Evolutionary conservation across 495 filamentous ascomycete species (phyloP).

Genomic region (Entonaema liquescens): DNA sequence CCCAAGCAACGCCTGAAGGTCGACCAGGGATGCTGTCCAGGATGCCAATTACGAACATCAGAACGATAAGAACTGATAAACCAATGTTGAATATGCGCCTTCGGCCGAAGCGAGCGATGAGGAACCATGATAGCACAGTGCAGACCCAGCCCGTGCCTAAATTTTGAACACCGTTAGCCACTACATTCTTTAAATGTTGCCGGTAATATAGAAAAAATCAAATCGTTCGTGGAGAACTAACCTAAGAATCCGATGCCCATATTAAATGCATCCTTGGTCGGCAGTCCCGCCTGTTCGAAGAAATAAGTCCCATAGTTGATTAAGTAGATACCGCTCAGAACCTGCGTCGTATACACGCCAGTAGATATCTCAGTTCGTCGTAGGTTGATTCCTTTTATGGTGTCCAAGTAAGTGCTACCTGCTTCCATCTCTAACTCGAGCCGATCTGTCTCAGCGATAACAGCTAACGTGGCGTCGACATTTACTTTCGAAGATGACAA

Average conservation of each 20-base stretch:
- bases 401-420: conserved; percentile 64
- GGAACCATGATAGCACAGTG: conserved; percentile 62
- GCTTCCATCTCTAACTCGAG: conserved; percentile 66
- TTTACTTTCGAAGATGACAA: conserved; percentile 53
- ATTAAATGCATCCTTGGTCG: conserved; percentile 57
- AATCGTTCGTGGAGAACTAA: conserved; percentile 40
- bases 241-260: conserved; percentile 60
- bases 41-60: conserved; percentile 68
- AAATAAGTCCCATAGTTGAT: conserved; percentile 71
- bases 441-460: conserved; percentile 69
- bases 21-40: conserved; percentile 62
- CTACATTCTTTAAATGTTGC: not conserved
- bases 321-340: conserved; percentile 59
- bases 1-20: conserved; percentile 57
- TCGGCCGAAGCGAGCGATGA: conserved; percentile 63
- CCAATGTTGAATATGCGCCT: conserved; percentile 64
- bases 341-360: conserved; percentile 61
- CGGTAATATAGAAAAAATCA: not conserved
- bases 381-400: conserved; percentile 63
- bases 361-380: conserved; percentile 66
- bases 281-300: conserved; percentile 68
- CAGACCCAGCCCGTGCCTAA: conserved; percentile 56
- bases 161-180: not conserved
- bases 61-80: conserved; percentile 53
- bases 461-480: conserved; percentile 57